phyloP scores from a whole-genome alignment of 83 land plant genomes.

The Thuja plicata region DNA sequence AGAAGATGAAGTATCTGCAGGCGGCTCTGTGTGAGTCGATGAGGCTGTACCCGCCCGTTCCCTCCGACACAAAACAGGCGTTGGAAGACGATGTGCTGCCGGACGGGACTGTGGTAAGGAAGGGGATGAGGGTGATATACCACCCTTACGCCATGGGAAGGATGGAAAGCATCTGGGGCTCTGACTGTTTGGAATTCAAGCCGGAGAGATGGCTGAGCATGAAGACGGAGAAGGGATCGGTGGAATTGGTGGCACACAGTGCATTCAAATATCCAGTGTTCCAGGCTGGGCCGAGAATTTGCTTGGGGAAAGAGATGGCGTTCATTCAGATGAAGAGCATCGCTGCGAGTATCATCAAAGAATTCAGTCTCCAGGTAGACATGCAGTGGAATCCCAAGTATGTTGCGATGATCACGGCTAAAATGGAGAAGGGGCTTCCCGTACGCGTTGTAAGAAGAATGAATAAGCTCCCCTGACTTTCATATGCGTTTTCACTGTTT shows the following conservation, averaged over 20 bases:
- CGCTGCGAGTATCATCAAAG: not conserved
- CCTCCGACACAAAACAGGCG: no score
- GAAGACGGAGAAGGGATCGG: constrained; percentile 8
- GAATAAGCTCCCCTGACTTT: no score
- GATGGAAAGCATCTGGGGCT: no score
- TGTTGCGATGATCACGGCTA: not conserved
- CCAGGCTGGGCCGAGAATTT: constrained; percentile 55
- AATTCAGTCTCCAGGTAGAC: not conserved
- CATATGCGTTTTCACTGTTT: no score
- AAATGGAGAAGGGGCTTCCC: not conserved
- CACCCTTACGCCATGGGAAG: no score
- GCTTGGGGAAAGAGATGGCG: no score
- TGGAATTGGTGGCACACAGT: constrained; percentile 14
- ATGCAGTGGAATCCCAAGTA: not conserved
- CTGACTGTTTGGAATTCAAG: no score
- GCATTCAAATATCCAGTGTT: constrained; percentile 55
- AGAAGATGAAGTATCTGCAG: no score
- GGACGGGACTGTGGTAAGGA: constrained; percentile 14
- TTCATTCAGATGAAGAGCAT: no score
- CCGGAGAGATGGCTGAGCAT: no score
- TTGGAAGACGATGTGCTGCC: not conserved
- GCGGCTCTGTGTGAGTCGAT: no score
- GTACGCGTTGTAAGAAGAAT: not conserved
- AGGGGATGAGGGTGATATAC: constrained; percentile 15
- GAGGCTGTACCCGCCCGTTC: no score